A percentile compares a stretch with the other conserved stretches of the same genome.
Evolutionary conservation across 73 alveolate genomes (phyloP).

Genomic region (Paramecium tetraurelia): DNA sequence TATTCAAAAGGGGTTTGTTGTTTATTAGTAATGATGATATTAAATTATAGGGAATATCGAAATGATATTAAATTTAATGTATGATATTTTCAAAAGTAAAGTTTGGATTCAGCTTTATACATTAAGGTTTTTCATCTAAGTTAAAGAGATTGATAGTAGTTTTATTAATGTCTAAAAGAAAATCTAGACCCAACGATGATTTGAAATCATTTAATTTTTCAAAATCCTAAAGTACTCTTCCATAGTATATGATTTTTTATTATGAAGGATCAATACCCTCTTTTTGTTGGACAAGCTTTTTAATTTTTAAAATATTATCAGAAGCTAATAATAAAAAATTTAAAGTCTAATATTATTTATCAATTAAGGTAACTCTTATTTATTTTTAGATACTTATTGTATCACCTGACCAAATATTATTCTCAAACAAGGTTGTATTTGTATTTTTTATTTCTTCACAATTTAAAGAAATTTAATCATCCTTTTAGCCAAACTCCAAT

Average conservation of each 20-base stretch:
- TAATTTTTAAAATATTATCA: background rate
- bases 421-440: background rate
- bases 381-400: no score
- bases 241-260: background rate
- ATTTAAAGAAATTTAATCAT: background rate
- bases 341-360: background rate
- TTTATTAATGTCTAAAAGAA: background rate
- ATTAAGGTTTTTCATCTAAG: background rate
- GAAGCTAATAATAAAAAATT: background rate
- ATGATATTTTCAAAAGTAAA: background rate
- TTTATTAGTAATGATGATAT: background rate
- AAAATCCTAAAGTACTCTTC: background rate
- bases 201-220: background rate
- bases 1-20: background rate
- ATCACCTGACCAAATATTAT: background rate
- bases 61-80: background rate
- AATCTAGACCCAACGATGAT: no score
- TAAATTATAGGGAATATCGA: background rate
- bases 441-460: background rate
- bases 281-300: background rate
- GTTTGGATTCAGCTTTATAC: background rate
- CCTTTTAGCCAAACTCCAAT: background rate
- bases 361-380: background rate
- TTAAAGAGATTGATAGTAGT: background rate
- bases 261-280: background rate